Conservation (phyloP, 1,284 basidiomycete species). For the Rhizoctonia solani region DNA sequence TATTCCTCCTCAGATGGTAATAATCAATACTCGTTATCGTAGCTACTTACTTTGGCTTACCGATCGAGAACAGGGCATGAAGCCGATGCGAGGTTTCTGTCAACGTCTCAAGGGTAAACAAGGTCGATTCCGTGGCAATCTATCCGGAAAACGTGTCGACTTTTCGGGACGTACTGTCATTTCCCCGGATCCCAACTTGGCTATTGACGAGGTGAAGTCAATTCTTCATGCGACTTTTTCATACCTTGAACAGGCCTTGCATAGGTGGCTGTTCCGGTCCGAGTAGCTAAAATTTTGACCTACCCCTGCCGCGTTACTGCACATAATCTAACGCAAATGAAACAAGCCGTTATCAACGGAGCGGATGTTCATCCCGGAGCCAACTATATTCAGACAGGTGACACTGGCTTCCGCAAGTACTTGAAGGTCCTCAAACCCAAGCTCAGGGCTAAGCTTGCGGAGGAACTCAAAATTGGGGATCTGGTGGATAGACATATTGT, state of each 20-base stretch:
- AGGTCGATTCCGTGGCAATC: slow-evolving; percentile 97
- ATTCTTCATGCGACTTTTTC: neutral
- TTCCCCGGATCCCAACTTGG: slow-evolving; percentile 96
- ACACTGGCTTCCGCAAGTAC: slow-evolving; percentile 82
- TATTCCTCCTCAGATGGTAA: slow-evolving; percentile 70
- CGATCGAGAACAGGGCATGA: slow-evolving; percentile 59
- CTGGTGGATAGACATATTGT: slow-evolving; percentile 92
- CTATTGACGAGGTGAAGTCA: slow-evolving; percentile 79
- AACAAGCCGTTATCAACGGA: slow-evolving; percentile 84
- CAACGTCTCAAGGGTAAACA: slow-evolving; percentile 99
- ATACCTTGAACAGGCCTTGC: neutral
- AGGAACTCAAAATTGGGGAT: slow-evolving; percentile 80
- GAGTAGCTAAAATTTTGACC: slow-evolving; percentile 94
- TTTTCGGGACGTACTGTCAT: slow-evolving; percentile 99
- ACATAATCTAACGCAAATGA: slow-evolving; percentile 85
- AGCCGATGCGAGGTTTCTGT: slow-evolving; percentile 95
- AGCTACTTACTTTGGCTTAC: neutral
- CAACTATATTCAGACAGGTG: slow-evolving; percentile 78
- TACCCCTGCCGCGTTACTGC: slow-evolving; percentile 95
- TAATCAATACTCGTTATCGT: slow-evolving; percentile 26
- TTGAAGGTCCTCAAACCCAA: slow-evolving; percentile 72
- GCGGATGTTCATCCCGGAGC: slow-evolving; percentile 94
- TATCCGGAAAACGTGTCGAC: slow-evolving; percentile 99
- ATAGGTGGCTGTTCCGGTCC: slow-evolving; percentile 90
- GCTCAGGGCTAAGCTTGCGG: slow-evolving; percentile 67